Evolutionary conservation across 805 yeast genomes (phyloP), one percentile per base, ranked within the genome.

Genomic region (Candida tammaniensis): DNA sequence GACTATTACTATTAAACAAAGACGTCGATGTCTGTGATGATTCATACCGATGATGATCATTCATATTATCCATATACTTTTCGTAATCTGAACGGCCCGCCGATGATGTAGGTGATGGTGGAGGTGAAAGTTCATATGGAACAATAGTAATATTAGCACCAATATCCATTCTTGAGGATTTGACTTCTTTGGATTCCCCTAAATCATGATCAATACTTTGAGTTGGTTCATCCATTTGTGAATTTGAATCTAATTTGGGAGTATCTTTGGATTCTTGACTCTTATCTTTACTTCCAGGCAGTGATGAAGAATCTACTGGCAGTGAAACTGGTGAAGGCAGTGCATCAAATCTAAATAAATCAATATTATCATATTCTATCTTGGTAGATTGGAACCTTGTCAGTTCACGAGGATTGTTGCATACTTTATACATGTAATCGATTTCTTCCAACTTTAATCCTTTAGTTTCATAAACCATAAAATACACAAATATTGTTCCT

Each of bases 391-490:
- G 51, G 62, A 78, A 80, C 18, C 57, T 52, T 9, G 58, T 43
- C 0, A 86, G 79, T 8, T 55, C 56, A 12, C 73, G 55, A 1
- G 88, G 82, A 49, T 54, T 71, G 26, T 71, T 59, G 47, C 89
- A 80, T 22, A 68, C 66, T 33, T 72, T 69, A 52, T 80, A 86
- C 64, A 86, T 65, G 43, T 78, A 85, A 61, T 86, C 89, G 34
- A 86, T 80, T 46, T 86, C 87, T 59, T 86, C 95, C 53, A 86
- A 70, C 48, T 80, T 76, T 33, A 86, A 65, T 0, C 94, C 94
- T 48, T 77, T 81, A 0, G 95, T 86, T 55, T 85, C 93, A 59
- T 80, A 85, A 21, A 84, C 86, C 36, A 73, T 64, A 33, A 82
- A 74, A 55, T 80, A 82, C 5, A 79, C 80, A 42, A 80, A 72